These are phyloP conservation scores for Citrus sp. DNA, from an alignment of 345 rosid genomes.

Conservation along the genomic window DNA sequence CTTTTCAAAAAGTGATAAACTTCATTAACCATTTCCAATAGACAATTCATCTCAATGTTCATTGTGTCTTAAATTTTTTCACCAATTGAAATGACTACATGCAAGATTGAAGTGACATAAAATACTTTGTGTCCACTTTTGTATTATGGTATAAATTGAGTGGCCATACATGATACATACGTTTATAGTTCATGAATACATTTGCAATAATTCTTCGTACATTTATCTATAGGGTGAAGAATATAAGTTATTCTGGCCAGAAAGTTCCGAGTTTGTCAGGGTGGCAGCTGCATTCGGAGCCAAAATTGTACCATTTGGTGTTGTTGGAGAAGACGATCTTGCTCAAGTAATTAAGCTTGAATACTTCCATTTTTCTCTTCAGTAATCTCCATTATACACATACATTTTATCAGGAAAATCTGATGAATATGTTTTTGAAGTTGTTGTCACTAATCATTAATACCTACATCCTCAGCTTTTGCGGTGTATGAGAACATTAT, in stretches of 20 bases:
- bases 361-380: neutral
- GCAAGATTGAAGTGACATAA: too few relatives aligned
- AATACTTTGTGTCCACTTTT: neutral
- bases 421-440: too few relatives aligned
- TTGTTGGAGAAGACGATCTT: slow-evolving; percentile 79
- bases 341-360: slow-evolving; percentile 38
- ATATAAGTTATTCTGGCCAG: slow-evolving; percentile 77
- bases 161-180: too few relatives aligned
- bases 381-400: neutral
- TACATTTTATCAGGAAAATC: neutral
- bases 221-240: slow-evolving; percentile 54
- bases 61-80: too few relatives aligned
- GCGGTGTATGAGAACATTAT: neutral
- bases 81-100: too few relatives aligned
- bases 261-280: slow-evolving; percentile 70
- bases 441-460: too few relatives aligned
- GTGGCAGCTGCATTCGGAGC: slow-evolving; percentile 82
- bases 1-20: too few relatives aligned
- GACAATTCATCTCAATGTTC: too few relatives aligned
- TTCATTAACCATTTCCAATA: too few relatives aligned
- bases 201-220: neutral
- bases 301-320: slow-evolving; percentile 69
- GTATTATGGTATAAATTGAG: too few relatives aligned
- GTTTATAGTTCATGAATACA: too few relatives aligned
- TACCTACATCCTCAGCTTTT: too few relatives aligned